These are phyloP conservation scores for Oidium heveae DNA, from an alignment of 2,329 filamentous ascomycete species.

Conservation along the genomic window DNA sequence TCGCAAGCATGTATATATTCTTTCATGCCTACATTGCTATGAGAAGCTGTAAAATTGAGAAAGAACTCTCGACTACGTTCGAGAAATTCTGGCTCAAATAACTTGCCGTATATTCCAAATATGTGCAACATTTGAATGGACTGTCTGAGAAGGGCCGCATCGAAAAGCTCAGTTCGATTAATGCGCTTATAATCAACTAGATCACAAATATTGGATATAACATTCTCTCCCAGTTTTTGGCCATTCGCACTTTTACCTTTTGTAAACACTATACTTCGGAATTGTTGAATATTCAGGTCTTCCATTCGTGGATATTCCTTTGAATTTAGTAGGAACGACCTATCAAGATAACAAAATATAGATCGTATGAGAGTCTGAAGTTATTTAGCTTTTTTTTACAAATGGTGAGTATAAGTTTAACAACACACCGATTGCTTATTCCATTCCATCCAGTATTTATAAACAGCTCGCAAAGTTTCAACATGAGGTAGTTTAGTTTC, in stretches of 20 bases:
- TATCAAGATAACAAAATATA: conserved; percentile 83
- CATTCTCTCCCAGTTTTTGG: conserved; percentile 16
- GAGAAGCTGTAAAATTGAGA: conserved; percentile 38
- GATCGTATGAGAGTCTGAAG: conserved; percentile 51
- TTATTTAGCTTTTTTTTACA: conserved; percentile 3
- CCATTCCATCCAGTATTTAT: conserved; percentile 50
- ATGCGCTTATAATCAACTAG: conserved; percentile 49
- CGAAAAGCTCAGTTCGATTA: conserved; percentile 26
- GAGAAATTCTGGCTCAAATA: conserved; percentile 59
- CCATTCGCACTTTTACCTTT: conserved; percentile 12
- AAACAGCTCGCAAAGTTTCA: conserved; percentile 31
- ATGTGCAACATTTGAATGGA: conserved; percentile 64
- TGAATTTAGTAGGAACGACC: conserved; percentile 59
- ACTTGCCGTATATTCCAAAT: conserved; percentile 53
- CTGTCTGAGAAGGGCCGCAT: conserved; percentile 41
- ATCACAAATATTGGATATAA: conserved; percentile 39
- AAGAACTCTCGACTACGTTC: conserved; percentile 43
- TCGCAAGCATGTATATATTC: conserved; percentile 51
- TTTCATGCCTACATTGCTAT: conserved; percentile 37
- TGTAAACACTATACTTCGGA: conserved; percentile 31
- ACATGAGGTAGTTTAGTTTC: conserved; percentile 28
- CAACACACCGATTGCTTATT: conserved; percentile 42
- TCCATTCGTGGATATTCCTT: conserved; percentile 47
- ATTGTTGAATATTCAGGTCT: conserved; percentile 55
- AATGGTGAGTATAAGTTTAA: not conserved